Percentiles rank a stretch among this genome's conserved stretches.
Evolutionary conservation across 768 basidiomycete genomes (phyloP).

Genomic region (Paxillus ammoniavirescens): DNA sequence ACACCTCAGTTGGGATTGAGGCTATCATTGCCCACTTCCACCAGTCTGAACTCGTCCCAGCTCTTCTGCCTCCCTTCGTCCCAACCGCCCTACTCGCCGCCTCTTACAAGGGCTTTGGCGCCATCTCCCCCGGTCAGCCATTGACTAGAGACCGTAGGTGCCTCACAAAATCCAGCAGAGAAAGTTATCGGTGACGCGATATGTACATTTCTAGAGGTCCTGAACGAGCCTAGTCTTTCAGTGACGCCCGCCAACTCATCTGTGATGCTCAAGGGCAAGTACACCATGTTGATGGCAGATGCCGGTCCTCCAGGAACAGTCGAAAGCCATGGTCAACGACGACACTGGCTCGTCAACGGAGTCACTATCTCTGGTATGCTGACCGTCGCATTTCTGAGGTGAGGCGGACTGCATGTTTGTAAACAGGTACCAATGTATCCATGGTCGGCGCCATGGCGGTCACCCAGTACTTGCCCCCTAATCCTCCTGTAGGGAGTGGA

Average conservation of each 20-base stretch:
- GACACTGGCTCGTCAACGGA: slow-evolving; percentile 80
- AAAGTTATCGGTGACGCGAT: neutral
- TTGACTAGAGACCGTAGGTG: slow-evolving; percentile 57
- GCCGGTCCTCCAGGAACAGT: slow-evolving; percentile 66
- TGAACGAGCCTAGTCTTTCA: slow-evolving; percentile 50
- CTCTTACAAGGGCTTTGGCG: slow-evolving; percentile 47
- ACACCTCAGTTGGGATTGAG: slow-evolving; percentile 45
- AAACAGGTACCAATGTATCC: slow-evolving; percentile 37
- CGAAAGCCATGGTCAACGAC: slow-evolving; percentile 56
- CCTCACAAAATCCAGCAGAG: neutral
- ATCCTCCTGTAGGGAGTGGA: slow-evolving; percentile 65
- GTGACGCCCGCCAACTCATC: slow-evolving; percentile 51
- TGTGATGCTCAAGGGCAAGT: slow-evolving; percentile 45
- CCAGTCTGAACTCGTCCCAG: slow-evolving; percentile 60
- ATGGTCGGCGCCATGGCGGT: slow-evolving; percentile 46
- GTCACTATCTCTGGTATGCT: slow-evolving; percentile 47
- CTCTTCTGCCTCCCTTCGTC: slow-evolving; percentile 55
- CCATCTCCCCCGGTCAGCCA: slow-evolving; percentile 55
- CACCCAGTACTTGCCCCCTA: slow-evolving; percentile 71
- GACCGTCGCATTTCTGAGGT: neutral
- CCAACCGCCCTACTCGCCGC: slow-evolving; percentile 59
- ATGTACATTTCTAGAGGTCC: slow-evolving; percentile 45
- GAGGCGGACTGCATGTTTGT: neutral
- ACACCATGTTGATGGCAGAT: slow-evolving; percentile 75
- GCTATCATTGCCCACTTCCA: slow-evolving; percentile 70